Evolutionary conservation across 305 asterid species (phyloP).

Genomic region (Fraxinus ornus): DNA sequence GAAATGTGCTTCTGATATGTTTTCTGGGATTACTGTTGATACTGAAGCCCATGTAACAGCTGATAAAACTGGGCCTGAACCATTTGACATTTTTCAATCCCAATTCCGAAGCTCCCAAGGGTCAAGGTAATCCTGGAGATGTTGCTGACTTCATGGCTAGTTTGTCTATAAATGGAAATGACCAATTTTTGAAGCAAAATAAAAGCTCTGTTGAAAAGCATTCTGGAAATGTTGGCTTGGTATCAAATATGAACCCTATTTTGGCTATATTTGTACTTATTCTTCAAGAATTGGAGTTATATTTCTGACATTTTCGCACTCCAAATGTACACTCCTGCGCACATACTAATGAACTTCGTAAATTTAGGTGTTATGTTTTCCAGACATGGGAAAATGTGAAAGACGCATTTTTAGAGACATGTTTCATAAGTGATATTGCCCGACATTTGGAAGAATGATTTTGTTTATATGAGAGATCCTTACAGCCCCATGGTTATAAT

Average conservation of each 20-base stretch:
- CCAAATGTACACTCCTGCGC: no score
- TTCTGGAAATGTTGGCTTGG: constrained; percentile 31
- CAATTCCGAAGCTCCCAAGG: constrained; percentile 22
- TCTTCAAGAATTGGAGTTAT: no score
- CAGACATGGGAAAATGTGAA: no score
- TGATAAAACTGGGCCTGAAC: constrained; percentile 44
- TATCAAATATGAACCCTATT: constrained; percentile 19
- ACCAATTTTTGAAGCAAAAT: constrained; percentile 41
- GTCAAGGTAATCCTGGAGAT: constrained; percentile 33
- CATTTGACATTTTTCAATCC: constrained; percentile 59
- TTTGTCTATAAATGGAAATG: constrained; percentile 51
- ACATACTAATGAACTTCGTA: no score
- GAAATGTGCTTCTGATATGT: constrained; percentile 41
- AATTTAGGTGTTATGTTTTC: no score
- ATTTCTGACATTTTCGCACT: no score
- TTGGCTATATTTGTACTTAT: no score
- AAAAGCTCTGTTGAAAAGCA: constrained; percentile 32
- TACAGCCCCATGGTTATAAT: no score
- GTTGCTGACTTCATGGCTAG: constrained; percentile 35
- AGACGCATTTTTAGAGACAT: no score
- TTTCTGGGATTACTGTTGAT: constrained; percentile 57
- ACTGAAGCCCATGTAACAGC: constrained; percentile 36
- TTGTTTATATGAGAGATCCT: no score
- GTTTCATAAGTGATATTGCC: no score
- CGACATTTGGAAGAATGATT: no score